phyloP scores from a whole-genome alignment of 2,329 filamentous ascomycete species.

The Aspergillus ochraceoroseus region DNA sequence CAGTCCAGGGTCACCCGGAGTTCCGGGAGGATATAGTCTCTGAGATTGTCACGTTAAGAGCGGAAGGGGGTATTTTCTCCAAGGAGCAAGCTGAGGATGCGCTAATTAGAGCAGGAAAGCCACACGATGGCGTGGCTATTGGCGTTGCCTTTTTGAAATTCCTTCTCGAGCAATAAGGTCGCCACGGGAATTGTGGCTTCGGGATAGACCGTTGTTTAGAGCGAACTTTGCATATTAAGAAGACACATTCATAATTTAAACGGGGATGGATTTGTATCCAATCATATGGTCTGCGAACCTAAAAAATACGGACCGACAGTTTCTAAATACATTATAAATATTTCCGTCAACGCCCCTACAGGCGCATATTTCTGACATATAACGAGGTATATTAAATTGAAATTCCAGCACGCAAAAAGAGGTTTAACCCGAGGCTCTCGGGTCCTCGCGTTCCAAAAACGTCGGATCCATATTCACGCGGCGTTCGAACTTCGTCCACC shows the following conservation, averaged over 20 bases:
- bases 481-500: constrained; percentile 96
- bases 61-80: constrained; percentile 62
- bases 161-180: constrained; percentile 56
- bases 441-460: constrained; percentile 73
- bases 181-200: too few relatives aligned
- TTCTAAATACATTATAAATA: constrained; percentile 4
- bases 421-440: constrained; percentile 27
- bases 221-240: not conserved
- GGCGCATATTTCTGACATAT: not conserved
- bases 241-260: too few relatives aligned
- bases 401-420: too few relatives aligned
- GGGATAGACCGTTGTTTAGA: constrained; percentile 2
- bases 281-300: too few relatives aligned
- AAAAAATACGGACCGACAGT: too few relatives aligned
- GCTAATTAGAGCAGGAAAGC: constrained; percentile 58
- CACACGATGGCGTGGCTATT: constrained; percentile 76
- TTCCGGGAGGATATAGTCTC: constrained; percentile 67
- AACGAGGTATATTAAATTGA: too few relatives aligned
- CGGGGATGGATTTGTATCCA: too few relatives aligned
- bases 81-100: constrained; percentile 66
- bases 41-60: constrained; percentile 62
- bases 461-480: constrained; percentile 78
- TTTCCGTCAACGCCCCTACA: not conserved
- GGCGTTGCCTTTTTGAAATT: constrained; percentile 72
- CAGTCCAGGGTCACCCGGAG: constrained; percentile 83